Conservation (phyloP, 1,139 yeast species). For the Debaryomycetaceae sp. region DNA sequence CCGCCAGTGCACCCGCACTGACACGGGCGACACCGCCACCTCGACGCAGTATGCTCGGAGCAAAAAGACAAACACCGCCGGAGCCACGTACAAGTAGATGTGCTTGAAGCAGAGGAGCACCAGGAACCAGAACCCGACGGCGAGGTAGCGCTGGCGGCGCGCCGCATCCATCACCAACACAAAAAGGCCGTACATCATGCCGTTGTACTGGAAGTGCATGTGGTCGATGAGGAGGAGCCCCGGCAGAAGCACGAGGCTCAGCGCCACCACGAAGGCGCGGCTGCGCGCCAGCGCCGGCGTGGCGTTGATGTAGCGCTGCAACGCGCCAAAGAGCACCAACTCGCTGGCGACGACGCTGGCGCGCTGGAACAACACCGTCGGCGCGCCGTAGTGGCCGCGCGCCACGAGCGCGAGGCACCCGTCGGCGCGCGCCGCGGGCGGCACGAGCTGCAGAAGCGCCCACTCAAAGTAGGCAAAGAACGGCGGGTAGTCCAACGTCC, state of each 20-base stretch:
- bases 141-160: constrained; percentile 49
- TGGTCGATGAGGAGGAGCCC: constrained; percentile 86
- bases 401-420: constrained; percentile 74
- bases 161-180: constrained; percentile 73
- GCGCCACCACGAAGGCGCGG: constrained; percentile 71
- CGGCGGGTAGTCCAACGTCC: constrained; percentile 98
- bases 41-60: constrained; percentile 66
- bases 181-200: constrained; percentile 83
- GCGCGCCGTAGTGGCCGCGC: constrained; percentile 65
- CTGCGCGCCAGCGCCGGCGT: constrained; percentile 33
- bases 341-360: constrained; percentile 77
- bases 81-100: constrained; percentile 88
- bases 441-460: constrained; percentile 68
- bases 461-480: constrained; percentile 95
- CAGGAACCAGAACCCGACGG: constrained; percentile 73
- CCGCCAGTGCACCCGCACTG: constrained; percentile 50
- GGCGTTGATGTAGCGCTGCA: constrained; percentile 67
- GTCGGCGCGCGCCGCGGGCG: constrained; percentile 57
- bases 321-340: constrained; percentile 59
- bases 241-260: constrained; percentile 82
- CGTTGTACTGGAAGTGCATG: constrained; percentile 93
- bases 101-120: constrained; percentile 87
- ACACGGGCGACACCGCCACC: constrained; percentile 24
- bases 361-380: constrained; percentile 80
- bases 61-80: constrained; percentile 82